Evolutionary conservation across 345 rosid genomes (phyloP), one percentile per base, ranked within the genome.

Genomic region (Garcia nutans): DNA sequence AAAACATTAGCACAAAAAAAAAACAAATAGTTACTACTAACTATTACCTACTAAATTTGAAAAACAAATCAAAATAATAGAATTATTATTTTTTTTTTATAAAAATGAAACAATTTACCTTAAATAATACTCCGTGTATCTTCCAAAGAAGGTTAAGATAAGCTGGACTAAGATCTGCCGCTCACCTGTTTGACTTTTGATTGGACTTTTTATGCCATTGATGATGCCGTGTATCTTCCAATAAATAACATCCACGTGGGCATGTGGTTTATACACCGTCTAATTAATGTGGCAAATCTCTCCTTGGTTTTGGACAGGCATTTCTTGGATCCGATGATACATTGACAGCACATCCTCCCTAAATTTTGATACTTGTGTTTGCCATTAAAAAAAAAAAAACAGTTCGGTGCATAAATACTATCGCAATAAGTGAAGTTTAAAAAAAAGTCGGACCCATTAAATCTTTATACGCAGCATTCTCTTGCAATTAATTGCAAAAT

Each of bases 111-210:
- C 0, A 11, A 61, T 26, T 33, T 2, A 33, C 37, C 37, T 33
- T 33, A 24, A 26, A 10, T 61, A 3, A 10, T 3, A n/a, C n/a
- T n/a, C n/a, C n/a, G n/a, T n/a, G n/a, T n/a, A n/a, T n/a, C n/a
- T n/a, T n/a, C n/a, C 41, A 37, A 37, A 37, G 6, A 37, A 37
- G 6, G 65, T 68, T 62, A 45, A 52, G 26, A 17, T 19, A 71
- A 76, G 74, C 26, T 73, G 74, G 68, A 76, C 55, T 50, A 72
- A 61, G 58, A 42, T 82, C 70, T 52, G 68, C 82, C 68, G 45
- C 16, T 57, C 17, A 10, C 2, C 57, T 44, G 50, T 24, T 74
- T 76, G 82, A 73, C 81, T n/a, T 24, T 2, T 33, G 3, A 2
- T 9, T 49, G 22, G 37, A 61, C 63, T 41, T 63, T 16, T 65